Evolutionary conservation across 2,329 filamentous ascomycete genomes (phyloP), one percentile per base, ranked within the genome.

Genomic region (Neurospora crassa): DNA sequence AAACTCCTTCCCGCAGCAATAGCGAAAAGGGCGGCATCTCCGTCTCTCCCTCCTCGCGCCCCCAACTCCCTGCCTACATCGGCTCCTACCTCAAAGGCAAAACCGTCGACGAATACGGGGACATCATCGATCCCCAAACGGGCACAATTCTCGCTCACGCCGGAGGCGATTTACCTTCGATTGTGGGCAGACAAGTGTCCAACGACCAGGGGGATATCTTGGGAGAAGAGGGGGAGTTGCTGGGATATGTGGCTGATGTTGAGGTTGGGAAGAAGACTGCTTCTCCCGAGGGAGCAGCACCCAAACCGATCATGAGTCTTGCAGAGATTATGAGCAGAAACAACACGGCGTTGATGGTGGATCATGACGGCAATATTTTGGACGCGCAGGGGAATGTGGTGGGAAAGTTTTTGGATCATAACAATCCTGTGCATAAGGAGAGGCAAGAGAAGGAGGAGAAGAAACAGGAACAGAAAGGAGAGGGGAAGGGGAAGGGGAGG

Each of bases 81-180:
- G 79, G 77, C 40, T 72, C 74, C 10, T 76, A 76, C 20, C 81
- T 88, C 29, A 81, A 82, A 67, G 85, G 84, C 59, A 83, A 84
- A 73, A 80, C 76, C 47, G 81, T 88, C 34, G 84, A 88, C 72
- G 85, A 87, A 76, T 85, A 86, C 68, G 86, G 85, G 70, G 87
- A 87, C 76, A 81, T 88, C 41, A 77, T 87, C 18, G 83, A 84
- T 72, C 82, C 80, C 72, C 80, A 84, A 20, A 76, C 76, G 16
- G 85, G 84, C 8, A 83, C 82, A 43, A 84, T 87, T 3, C 80
- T 87, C 2, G 86, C 85, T 42, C 83, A 84, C 59, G 85, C 83
- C 6, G 84, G 83, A 6, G 86, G 86, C 7, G 86, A 88, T 76
- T 79, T 88, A 34, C 86, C 86, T 4, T 83, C 84, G 67, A 87